Conservation (phyloP, 176 grass and related monocot genomes). For the Canna indica region DNA sequence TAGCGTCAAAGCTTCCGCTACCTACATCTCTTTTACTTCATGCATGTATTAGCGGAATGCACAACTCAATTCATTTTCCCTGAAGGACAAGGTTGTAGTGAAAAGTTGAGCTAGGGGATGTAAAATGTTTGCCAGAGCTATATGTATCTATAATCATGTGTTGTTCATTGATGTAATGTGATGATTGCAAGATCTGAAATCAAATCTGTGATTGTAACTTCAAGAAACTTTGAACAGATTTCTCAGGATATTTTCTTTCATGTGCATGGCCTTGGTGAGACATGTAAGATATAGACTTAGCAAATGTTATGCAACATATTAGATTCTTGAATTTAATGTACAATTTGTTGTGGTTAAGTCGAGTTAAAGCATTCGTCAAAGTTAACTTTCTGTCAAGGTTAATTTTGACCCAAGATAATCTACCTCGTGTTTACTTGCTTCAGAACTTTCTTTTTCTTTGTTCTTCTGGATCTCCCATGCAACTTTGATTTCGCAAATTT, state of each 20-base stretch:
- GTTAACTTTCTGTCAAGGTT: too few relatives aligned
- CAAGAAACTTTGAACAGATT: background rate
- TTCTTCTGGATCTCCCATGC: too few relatives aligned
- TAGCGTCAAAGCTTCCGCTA: background rate
- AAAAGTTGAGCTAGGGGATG: background rate
- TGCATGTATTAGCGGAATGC: background rate
- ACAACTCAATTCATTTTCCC: background rate
- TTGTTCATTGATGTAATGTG: background rate
- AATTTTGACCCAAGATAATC: too few relatives aligned
- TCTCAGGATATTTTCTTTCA: background rate
- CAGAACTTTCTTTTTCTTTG: too few relatives aligned
- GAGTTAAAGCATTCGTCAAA: too few relatives aligned
- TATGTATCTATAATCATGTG: background rate
- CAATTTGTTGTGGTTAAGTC: background rate
- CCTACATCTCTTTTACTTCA: background rate
- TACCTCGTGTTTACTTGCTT: too few relatives aligned
- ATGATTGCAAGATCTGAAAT: background rate
- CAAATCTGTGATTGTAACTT: background rate
- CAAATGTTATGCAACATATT: background rate
- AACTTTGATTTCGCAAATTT: too few relatives aligned
- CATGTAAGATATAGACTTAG: too few relatives aligned
- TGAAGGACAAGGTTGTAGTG: background rate
- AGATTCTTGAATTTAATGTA: background rate
- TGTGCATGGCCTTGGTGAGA: too few relatives aligned
- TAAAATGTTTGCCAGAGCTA: background rate